phyloP scores from a whole-genome alignment of 2,329 filamentous ascomycete species.

The Cladobotryum mycophilum region DNA sequence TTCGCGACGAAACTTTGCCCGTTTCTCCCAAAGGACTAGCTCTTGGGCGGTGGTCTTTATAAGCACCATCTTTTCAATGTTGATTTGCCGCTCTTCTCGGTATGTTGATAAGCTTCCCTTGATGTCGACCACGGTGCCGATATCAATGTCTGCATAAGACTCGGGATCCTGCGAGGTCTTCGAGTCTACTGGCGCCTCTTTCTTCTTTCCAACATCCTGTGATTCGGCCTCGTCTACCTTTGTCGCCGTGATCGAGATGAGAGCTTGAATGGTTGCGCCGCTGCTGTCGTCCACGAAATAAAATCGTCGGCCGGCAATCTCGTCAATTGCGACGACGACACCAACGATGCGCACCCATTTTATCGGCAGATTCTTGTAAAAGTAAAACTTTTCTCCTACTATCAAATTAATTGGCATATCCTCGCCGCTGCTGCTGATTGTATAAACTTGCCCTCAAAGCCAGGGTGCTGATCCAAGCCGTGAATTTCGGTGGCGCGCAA shows the following conservation, averaged over 20 bases:
- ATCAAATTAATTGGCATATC: background rate
- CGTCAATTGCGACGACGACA: constrained; percentile 58
- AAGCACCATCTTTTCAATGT: constrained; percentile 42
- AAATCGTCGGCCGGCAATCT: constrained; percentile 39
- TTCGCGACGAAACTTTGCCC: constrained; percentile 41
- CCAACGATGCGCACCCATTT: constrained; percentile 69
- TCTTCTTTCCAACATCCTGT: background rate
- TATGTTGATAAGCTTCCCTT: constrained; percentile 47
- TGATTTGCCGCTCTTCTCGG: constrained; percentile 45
- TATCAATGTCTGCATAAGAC: constrained; percentile 32
- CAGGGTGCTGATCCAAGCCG: constrained; percentile 38
- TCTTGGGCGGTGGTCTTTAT: constrained; percentile 51
- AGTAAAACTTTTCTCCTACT: constrained; percentile 52
- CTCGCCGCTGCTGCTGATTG: background rate
- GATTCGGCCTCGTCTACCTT: background rate
- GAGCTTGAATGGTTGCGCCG: constrained; percentile 48
- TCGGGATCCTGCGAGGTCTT: constrained; percentile 3
- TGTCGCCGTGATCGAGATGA: background rate
- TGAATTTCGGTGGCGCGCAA: constrained; percentile 47
- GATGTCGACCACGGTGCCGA: constrained; percentile 51
- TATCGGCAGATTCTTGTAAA: constrained; percentile 68
- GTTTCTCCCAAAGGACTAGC: constrained; percentile 53
- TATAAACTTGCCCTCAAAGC: constrained; percentile 44
- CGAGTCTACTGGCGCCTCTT: constrained; percentile 6
- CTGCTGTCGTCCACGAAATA: constrained; percentile 62